Evolutionary conservation across 257 asterid species (phyloP).

Genomic region (Nicotiana knightiana): DNA sequence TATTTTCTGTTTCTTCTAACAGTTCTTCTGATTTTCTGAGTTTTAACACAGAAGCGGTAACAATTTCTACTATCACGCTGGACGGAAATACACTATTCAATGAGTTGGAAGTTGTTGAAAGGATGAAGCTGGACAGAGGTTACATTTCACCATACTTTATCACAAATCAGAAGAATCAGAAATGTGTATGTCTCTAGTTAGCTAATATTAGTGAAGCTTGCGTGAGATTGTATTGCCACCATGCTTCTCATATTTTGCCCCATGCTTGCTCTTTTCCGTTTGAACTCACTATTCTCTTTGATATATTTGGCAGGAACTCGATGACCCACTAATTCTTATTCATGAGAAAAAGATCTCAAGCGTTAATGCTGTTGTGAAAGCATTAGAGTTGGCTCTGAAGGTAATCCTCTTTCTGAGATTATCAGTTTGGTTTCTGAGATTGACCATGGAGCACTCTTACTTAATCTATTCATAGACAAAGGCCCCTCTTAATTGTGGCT

Average conservation of each 20-base stretch:
- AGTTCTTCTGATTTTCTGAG: no score
- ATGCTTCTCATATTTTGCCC: background rate
- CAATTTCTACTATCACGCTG: constrained; percentile 26
- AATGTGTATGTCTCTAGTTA: constrained; percentile 62
- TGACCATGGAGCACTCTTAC: background rate
- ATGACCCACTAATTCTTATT: constrained; percentile 76
- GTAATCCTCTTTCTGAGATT: constrained; percentile 20
- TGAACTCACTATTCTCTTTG: background rate
- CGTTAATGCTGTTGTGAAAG: constrained; percentile 65
- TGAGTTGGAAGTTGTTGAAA: constrained; percentile 95
- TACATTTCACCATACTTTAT: constrained; percentile 93
- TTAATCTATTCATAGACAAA: constrained; percentile 50
- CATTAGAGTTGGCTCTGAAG: constrained; percentile 83
- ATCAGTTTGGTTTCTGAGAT: background rate
- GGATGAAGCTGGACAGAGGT: constrained; percentile 94
- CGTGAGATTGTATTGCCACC: background rate
- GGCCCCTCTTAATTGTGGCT: constrained; percentile 72
- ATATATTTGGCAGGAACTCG: constrained; percentile 56
- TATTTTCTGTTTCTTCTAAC: no score
- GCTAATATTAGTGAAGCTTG: background rate
- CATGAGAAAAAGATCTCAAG: constrained; percentile 91
- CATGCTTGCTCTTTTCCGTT: background rate
- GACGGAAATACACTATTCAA: constrained; percentile 86
- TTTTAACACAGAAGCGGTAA: no score
- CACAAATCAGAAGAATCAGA: constrained; percentile 85